Evolutionary conservation across 768 basidiomycete genomes (phyloP), one percentile per base, ranked within the genome.

Genomic region (Agaricus subrufescens): DNA sequence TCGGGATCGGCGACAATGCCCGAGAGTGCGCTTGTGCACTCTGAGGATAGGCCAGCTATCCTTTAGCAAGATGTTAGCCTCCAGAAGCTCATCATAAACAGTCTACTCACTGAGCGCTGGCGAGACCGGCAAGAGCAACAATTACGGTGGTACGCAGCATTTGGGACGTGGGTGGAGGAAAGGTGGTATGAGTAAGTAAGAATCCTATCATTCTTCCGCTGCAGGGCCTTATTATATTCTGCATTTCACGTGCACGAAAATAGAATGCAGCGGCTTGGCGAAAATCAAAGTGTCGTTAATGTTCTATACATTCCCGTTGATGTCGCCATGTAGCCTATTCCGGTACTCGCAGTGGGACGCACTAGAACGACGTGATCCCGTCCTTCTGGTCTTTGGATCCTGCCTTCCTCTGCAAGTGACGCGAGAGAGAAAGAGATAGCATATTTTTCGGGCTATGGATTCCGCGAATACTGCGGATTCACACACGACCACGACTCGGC

Each of bases 11-110:
- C 61, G 3, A 77, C 77, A 37, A 89, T 60, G 26, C 61, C 57
- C 10, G 75, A 60, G 31, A 91, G 61, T 11, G 84, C 70, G 23
- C 63, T 56, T 54, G 74, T 68, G 67, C 89, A 91, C 54, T 68
- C 62, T 1, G 70, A 60, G 0, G 84, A 84, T 43, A 86, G 51
- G 29, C 73, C 73, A 3, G 49, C 14, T 31, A 59, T 12, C 48
- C 60, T 57, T 63, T 61, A 53, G 61, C 7, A 47, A 58, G 53
- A 1, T 19, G 39, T 23, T 47, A 62, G 34, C 27, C 1, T 26
- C 14, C 34, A 25, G 54, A 50, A 39, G 3, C 19, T 34, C n/a
- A 23, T 37, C 5, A 23, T 19, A 46, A 39, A 6, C 34, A 27
- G 19, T 39, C 29, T 19, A 71, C 74, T 63, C 63, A 79, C 78